Evolutionary conservation across 306 rosid genomes (phyloP).

Genomic region (Sesbania bispinosa): DNA sequence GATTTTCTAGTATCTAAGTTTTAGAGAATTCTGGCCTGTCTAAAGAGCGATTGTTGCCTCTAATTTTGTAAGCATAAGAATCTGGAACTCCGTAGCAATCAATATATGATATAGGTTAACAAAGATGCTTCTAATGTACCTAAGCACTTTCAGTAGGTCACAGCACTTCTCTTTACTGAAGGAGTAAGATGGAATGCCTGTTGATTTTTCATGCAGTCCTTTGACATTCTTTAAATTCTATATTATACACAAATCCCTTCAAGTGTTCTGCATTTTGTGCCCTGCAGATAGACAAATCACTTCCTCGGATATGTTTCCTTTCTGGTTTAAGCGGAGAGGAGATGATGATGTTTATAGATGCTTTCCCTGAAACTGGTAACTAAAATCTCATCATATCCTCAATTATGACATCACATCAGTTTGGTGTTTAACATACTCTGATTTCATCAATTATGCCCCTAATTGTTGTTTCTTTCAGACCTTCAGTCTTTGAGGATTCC

Average conservation of each 20-base stretch:
- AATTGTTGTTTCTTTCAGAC: background rate
- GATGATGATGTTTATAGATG: constrained; percentile 92
- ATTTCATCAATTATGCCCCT: background rate
- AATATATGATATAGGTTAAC: background rate
- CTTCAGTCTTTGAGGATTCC: background rate
- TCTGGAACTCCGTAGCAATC: background rate
- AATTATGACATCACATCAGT: background rate
- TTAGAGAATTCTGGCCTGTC: background rate
- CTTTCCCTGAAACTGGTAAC: constrained; percentile 84
- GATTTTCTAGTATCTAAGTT: background rate
- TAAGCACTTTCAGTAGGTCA: background rate
- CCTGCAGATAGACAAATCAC: constrained; percentile 62
- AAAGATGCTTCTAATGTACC: constrained; percentile 1
- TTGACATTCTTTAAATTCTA: background rate
- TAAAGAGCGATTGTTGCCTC: background rate
- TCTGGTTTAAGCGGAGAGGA: constrained; percentile 95
- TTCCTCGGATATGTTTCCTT: constrained; percentile 92
- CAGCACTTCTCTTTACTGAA: background rate
- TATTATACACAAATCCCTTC: constrained; percentile 11
- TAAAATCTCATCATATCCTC: background rate
- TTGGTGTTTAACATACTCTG: background rate
- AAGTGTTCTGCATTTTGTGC: constrained; percentile 9
- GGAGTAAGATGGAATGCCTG: background rate
- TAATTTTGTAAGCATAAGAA: constrained; percentile 8
- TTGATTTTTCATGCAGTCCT: background rate